Evolutionary conservation across 352 stramenopile species (phyloP), one percentile per base, ranked within the genome.

Genomic region (Globisporangium solare): DNA sequence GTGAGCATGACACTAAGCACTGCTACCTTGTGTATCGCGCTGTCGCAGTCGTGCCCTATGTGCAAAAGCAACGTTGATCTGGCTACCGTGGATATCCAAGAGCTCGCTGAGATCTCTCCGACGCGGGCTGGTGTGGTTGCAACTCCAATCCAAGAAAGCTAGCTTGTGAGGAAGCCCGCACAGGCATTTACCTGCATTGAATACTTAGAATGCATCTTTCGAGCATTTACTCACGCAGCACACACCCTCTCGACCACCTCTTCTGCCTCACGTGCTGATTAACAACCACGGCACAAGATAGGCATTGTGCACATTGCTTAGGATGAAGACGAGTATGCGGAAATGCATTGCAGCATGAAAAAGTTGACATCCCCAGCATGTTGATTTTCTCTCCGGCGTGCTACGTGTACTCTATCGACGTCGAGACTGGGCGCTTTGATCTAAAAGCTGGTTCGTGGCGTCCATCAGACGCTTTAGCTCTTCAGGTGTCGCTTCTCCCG

Each of bases 1-100:
- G 27, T 35, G 5, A 35, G 10, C 27, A n/a, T 21, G 3, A 43
- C 0, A 17, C 15, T 21, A 51, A n/a, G 22, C 4, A 21, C 21
- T 51, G 21, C 46, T 51, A 39, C 46, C 15, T 17, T 40, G 46
- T 51, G 20, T 31, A 13, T 35, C 17, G 18, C n/a, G 17, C n/a
- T 42, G 13, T 41, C 5, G 15, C 46, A 89, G 79, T 80, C 74
- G n/a, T 92, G 81, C 39, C 81, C 81, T 47, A 89, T 92, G 81
- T 92, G 81, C 64, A 92, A 92, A 59, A 79, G 74, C 67, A 88
- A 88, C 47, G 71, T 89, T 12, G 81, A 89, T 58, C 54, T 86
- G 2, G 74, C 78, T 0, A 62, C 67, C 21, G 76, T 80, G 31
- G 57, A 74, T 59, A 63, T 88, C 46, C 66, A 73, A 10, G 27